Evolutionary conservation across 2,329 filamentous ascomycete species (phyloP), one percentile per base, ranked within the genome.

Genomic region (Dothistroma pini): DNA sequence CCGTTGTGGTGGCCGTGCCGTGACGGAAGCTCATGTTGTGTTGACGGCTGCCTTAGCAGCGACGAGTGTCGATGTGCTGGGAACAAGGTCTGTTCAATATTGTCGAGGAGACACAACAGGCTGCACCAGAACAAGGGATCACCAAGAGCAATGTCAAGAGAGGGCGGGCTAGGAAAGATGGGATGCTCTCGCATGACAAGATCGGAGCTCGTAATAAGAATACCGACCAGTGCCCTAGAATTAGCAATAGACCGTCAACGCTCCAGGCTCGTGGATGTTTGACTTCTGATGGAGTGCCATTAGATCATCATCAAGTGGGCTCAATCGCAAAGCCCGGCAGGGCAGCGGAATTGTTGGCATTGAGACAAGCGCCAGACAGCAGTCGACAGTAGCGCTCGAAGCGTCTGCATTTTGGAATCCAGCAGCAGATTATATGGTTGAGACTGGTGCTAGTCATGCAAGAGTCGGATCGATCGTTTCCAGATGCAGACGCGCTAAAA

Each of bases 1-100:
- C 72, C 68, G 69, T 71, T 34, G 64, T 69, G 51, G 69, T 67
- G 62, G 67, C 67, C 51, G 70, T 69, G 56, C 68, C 68, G 59
- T 68, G 66, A 62, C 66, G 62, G 53, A 68, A 65, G 57, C 69
- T 68, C 70, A 72, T 72, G 16, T 48, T 53, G 60, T 32, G 31
- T 19, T 21, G 31, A 59, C 44, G 38, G 57, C 47, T 35, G 29
- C 25, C 54, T 44, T 22, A n/a, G 35, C 32, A 41, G 32, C 21
- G n/a, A 44, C 11, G 51, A 47, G 35, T 35, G 32, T 48, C 4
- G 50, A 31, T 19, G 53, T 44, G 41, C 29, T 25, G 31, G 57
- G 48, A 32, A 47, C 35, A 35, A 50, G 48, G 19, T 41, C 22
- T n/a, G 22, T 8, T 44, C 16, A 19, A 44, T 44, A n/a, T 9